These are phyloP conservation scores for Parietaria judaica DNA, from an alignment of 306 rosid genomes.

Conservation along the genomic window DNA sequence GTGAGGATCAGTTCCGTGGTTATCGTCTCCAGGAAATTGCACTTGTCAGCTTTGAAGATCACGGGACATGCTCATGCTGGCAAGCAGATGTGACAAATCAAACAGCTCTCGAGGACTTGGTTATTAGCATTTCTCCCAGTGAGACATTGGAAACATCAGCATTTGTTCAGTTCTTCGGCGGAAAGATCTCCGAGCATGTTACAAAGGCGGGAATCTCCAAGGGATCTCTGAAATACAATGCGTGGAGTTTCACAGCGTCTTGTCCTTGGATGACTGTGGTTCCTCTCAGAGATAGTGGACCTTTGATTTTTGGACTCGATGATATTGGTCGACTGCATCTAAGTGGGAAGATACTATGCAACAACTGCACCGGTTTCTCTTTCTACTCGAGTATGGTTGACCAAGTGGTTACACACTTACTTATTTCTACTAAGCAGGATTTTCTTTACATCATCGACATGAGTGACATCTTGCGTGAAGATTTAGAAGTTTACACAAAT, in stretches of 20 bases:
- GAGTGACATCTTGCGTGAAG: constrained; percentile 49
- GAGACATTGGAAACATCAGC: constrained; percentile 51
- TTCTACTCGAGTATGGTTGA: constrained; percentile 83
- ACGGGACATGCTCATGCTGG: constrained; percentile 78
- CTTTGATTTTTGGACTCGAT: constrained; percentile 67
- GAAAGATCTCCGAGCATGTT: constrained; percentile 49
- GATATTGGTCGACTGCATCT: constrained; percentile 71
- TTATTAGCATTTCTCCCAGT: constrained; percentile 49
- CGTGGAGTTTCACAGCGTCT: constrained; percentile 47
- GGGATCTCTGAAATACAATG: constrained; percentile 44
- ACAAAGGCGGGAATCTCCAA: constrained; percentile 37
- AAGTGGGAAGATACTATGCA: constrained; percentile 57
- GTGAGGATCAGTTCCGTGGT: constrained; percentile 37
- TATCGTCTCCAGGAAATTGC: constrained; percentile 72
- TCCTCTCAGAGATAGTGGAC: constrained; percentile 36
- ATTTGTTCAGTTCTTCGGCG: constrained; percentile 67
- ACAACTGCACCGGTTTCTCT: constrained; percentile 78
- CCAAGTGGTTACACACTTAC: constrained; percentile 61
- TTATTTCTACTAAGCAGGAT: constrained; percentile 77
- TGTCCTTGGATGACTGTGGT: constrained; percentile 82
- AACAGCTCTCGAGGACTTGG: constrained; percentile 48
- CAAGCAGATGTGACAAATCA: constrained; percentile 47
- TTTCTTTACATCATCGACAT: constrained; percentile 69
- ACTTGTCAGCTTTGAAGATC: constrained; percentile 63
- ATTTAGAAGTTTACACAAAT: constrained; percentile 48